These are phyloP conservation scores for Stagonosporopsis rhizophila DNA, from an alignment of 2,329 filamentous ascomycete genomes.

Conservation along the genomic window DNA sequence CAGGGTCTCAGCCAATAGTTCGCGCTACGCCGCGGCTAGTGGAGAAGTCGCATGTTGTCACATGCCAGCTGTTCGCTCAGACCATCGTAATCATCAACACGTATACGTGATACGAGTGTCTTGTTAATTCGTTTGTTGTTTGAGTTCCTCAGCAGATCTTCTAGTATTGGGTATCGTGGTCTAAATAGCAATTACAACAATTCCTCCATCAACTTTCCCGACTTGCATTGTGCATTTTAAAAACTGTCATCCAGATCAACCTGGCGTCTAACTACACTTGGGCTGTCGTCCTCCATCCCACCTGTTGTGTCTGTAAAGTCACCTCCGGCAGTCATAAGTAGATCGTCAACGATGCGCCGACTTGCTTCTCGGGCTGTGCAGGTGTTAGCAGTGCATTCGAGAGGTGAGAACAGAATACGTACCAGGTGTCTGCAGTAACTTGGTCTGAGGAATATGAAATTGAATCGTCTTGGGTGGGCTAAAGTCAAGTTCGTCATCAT, in stretches of 20 bases:
- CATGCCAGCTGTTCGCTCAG: slow-evolving; percentile 9
- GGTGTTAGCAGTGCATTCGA: slow-evolving; percentile 13
- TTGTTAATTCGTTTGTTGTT: neutral
- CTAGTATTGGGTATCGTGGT: slow-evolving; percentile 15
- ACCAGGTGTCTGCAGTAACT: slow-evolving; percentile 82
- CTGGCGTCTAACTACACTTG: slow-evolving; percentile 56
- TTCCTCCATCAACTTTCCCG: neutral
- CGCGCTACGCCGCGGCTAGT: slow-evolving; percentile 21
- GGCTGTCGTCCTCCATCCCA: slow-evolving; percentile 55
- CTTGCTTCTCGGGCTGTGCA: slow-evolving; percentile 76
- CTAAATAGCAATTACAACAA: slow-evolving; percentile 6
- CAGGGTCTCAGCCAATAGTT: slow-evolving; percentile 21
- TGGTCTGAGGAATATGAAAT: slow-evolving; percentile 79
- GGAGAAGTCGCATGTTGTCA: slow-evolving; percentile 11
- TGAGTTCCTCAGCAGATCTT: neutral
- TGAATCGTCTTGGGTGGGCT: slow-evolving; percentile 95
- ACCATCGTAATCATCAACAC: neutral
- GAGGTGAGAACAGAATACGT: slow-evolving; percentile 35
- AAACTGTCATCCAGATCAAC: slow-evolving; percentile 58
- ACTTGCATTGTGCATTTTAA: slow-evolving; percentile 24
- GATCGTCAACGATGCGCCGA: slow-evolving; percentile 79
- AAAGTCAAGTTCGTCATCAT: slow-evolving; percentile 67
- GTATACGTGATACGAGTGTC: neutral
- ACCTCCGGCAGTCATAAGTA: slow-evolving; percentile 76
- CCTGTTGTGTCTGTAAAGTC: slow-evolving; percentile 57